Percentiles rank a stretch among this genome's conserved stretches.
phyloP scores from a whole-genome alignment of 257 asterid genomes.

The Solanum stenotomum region DNA sequence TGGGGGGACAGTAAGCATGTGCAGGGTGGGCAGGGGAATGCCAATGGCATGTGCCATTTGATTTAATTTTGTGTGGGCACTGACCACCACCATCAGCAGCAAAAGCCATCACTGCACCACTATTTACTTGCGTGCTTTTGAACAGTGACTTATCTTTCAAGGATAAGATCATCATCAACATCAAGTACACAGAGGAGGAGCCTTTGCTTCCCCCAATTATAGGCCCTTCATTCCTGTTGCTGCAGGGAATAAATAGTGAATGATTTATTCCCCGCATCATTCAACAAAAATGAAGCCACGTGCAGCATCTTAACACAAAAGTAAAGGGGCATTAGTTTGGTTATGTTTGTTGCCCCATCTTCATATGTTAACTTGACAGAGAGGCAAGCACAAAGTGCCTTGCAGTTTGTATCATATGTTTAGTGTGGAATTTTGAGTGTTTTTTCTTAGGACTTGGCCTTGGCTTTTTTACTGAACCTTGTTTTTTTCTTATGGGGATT shows the following conservation, averaged over 20 bases:
- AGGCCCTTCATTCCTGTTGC: neutral
- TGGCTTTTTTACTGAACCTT: neutral
- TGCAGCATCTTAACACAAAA: neutral
- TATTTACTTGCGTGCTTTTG: conserved; percentile 10
- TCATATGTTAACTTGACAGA: neutral
- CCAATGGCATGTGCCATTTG: conserved; percentile 15
- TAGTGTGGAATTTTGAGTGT: neutral
- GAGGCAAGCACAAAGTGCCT: conserved; percentile 3
- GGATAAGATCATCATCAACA: neutral
- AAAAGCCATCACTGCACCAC: neutral
- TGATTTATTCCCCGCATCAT: neutral
- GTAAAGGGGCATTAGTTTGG: neutral
- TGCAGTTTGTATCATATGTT: neutral
- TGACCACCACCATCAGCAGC: neutral
- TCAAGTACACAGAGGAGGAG: neutral
- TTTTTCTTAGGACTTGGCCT: neutral
- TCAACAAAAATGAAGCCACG: neutral
- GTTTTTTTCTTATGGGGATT: neutral
- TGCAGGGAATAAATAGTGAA: neutral
- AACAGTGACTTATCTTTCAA: neutral
- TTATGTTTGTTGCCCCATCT: neutral
- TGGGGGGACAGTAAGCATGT: conserved; percentile 33
- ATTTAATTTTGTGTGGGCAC: conserved; percentile 8
- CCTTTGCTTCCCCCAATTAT: neutral
- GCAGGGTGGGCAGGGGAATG: conserved; percentile 21